Percentiles rank a stretch among this genome's conserved stretches.
These are phyloP conservation scores for Fallopia convolvulus DNA, from an alignment of 148 eudicot genomes.

Conservation along the genomic window DNA sequence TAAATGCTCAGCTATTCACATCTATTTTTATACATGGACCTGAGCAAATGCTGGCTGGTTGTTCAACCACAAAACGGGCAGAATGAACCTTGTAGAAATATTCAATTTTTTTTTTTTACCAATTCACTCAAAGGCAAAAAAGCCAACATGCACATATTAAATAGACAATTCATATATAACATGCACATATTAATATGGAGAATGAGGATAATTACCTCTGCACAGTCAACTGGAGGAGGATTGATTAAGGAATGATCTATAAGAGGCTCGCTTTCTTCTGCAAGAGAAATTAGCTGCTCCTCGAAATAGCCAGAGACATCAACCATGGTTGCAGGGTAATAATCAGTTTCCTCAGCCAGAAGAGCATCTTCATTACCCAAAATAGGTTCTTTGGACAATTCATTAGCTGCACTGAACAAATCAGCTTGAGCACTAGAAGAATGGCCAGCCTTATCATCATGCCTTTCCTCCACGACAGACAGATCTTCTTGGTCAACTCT, in stretches of 20 bases:
- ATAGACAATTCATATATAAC: background rate
- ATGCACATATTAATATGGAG: background rate
- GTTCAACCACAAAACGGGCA: background rate
- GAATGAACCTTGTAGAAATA: too few species aligned
- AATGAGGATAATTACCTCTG: constrained; percentile 18
- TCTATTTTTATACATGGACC: background rate
- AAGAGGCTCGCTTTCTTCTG: constrained; percentile 20
- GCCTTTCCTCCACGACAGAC: background rate
- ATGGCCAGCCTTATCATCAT: background rate
- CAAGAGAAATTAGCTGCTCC: constrained; percentile 22
- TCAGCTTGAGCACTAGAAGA: background rate
- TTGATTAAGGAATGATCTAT: constrained; percentile 26
- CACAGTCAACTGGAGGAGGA: constrained; percentile 18
- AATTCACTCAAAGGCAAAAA: too few species aligned
- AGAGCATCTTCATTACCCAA: constrained; percentile 17
- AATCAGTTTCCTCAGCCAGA: constrained; percentile 17
- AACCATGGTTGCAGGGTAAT: constrained; percentile 17
- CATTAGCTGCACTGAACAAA: background rate
- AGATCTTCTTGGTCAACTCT: constrained; percentile 16
- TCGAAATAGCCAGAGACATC: constrained; percentile 14
- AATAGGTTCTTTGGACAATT: constrained; percentile 14
- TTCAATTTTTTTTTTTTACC: too few species aligned
- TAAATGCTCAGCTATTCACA: too few species aligned
- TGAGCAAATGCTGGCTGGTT: background rate
- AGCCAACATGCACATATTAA: too few species aligned